A percentile compares a stretch with the other conserved stretches of the same genome.
phyloP scores from a whole-genome alignment of 2,329 filamentous ascomycete species.

The Helotiales sp. region DNA sequence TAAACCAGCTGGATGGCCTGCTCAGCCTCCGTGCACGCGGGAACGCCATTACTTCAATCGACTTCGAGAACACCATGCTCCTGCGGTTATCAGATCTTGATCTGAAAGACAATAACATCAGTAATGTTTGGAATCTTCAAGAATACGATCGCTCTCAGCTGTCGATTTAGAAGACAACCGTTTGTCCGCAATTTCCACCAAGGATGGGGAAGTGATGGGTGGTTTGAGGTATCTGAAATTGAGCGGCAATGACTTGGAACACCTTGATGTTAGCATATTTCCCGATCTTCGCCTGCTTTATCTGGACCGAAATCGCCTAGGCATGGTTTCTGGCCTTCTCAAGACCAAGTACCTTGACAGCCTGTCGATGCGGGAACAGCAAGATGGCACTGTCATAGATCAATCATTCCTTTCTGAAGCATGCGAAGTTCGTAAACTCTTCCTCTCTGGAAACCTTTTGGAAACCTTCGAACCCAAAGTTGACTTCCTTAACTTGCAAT shows the following conservation, averaged over 20 bases:
- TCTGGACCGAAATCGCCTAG: constrained; percentile 74
- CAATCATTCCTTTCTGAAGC: constrained; percentile 61
- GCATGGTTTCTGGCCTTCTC: constrained; percentile 67
- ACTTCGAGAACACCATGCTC: constrained; percentile 74
- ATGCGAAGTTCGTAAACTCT: constrained; percentile 75
- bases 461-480: constrained; percentile 62
- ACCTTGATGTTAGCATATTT: constrained; percentile 67
- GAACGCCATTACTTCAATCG: constrained; percentile 72
- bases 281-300: constrained; percentile 75
- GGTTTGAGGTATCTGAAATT: constrained; percentile 66
- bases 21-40: constrained; percentile 74
- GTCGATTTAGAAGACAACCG: constrained; percentile 72
- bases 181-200: constrained; percentile 46
- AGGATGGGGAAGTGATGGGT: constrained; percentile 48
- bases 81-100: constrained; percentile 79
- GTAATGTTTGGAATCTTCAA: constrained; percentile 66
- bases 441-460: constrained; percentile 77
- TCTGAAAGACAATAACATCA: constrained; percentile 73
- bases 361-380: constrained; percentile 83
- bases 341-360: constrained; percentile 74
- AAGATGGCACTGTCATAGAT: constrained; percentile 54
- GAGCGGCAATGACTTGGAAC: constrained; percentile 71
- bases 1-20: constrained; percentile 81
- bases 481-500: constrained; percentile 83
- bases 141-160: constrained; percentile 65